Base-by-base conservation (phyloP, 805 yeast species). In the Monosporozyma unispora region DNA sequence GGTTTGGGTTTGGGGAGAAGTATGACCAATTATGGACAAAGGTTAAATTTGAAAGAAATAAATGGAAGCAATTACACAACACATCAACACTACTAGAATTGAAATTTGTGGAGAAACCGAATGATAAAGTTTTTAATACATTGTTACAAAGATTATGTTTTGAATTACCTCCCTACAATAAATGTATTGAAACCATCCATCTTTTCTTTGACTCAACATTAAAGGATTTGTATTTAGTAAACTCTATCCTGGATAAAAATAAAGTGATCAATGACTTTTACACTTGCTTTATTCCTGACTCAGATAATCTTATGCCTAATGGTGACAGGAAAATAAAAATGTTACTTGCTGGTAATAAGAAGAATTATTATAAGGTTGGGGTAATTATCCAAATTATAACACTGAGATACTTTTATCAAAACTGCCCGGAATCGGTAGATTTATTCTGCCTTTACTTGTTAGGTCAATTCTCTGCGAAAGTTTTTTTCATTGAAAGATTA, bases 381-480 rank as follows among this genome's bases (percentile, higher is more conserved):
- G 59, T 64, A 1, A 54, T 67, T 2, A 19, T 66, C 3, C 52
- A 49, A 46, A 55, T 67, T 4, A 31, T 66, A 10, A 43, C 51
- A 3, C 46, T 57, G 7, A 54, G 52, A 2, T 48, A 53, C 27
- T 64, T 44, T 43, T 50, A 46, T 25, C 28, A 44, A 16, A 22
- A 39, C 11, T 29, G 54, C 1, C 69, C 69, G 5, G 33, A 42
- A 1, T 41, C 59, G 3, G 35, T 66, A 9, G 46, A 49, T n/a
- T 43, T 48, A 18, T 60, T 64, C 25, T 45, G 57, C 11, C 52
- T 56, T 1, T 54, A 51, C 44, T 39, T 67, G 31, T 50, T 53
- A n/a, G 70, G 70, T 2, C 54, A 58, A 19, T 38, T 56, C 6
- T 54, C 64, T 6, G 57, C 58, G 1, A 67, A 67, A 44, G 52